Percentiles rank a stretch among this genome's conserved stretches.
These are phyloP conservation scores for Melanogaster broomeanus DNA, from an alignment of 768 basidiomycete genomes.

Conservation along the genomic window DNA sequence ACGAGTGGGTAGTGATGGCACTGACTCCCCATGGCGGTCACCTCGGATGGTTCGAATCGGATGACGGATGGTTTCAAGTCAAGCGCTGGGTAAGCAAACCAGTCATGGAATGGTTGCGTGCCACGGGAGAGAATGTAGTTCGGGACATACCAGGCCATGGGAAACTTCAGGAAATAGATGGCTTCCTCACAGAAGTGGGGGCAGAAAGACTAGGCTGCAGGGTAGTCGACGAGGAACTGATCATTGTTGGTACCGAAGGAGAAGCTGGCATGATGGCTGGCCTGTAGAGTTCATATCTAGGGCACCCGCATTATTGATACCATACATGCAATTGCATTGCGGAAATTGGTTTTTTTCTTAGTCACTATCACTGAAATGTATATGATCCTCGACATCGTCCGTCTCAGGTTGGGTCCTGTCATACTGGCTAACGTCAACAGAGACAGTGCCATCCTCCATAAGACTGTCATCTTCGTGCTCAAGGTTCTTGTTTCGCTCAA, in stretches of 20 bases:
- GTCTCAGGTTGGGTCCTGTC: slow-evolving; percentile 59
- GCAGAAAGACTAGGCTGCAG: slow-evolving; percentile 57
- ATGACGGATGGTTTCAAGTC: slow-evolving; percentile 32
- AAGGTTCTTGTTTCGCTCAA: slow-evolving; percentile 78
- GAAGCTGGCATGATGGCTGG: slow-evolving; percentile 62
- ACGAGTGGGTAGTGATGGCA: slow-evolving; percentile 57
- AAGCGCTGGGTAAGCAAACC: slow-evolving; percentile 70
- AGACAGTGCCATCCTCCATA: slow-evolving; percentile 82
- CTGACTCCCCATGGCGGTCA: slow-evolving; percentile 72
- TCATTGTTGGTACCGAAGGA: slow-evolving; percentile 54
- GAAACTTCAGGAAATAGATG: slow-evolving; percentile 51
- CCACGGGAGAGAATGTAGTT: slow-evolving; percentile 54
- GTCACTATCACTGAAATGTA: slow-evolving; percentile 89
- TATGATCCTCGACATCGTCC: slow-evolving; percentile 53
- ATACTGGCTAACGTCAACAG: slow-evolving; percentile 89
- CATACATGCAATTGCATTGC: slow-evolving; percentile 6
- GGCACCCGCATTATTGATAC: slow-evolving; percentile 10
- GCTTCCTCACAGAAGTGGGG: slow-evolving; percentile 62
- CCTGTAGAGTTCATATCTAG: slow-evolving; percentile 40
- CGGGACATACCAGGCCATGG: slow-evolving; percentile 33
- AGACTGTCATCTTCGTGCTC: slow-evolving; percentile 74
- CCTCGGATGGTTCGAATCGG: slow-evolving; percentile 79
- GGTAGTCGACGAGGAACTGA: slow-evolving; percentile 51
- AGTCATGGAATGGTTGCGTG: slow-evolving; percentile 69
- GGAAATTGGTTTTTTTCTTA: no score